Evolutionary conservation across 768 basidiomycete species (phyloP).

Genomic region (Mycena olivaceomarginata): DNA sequence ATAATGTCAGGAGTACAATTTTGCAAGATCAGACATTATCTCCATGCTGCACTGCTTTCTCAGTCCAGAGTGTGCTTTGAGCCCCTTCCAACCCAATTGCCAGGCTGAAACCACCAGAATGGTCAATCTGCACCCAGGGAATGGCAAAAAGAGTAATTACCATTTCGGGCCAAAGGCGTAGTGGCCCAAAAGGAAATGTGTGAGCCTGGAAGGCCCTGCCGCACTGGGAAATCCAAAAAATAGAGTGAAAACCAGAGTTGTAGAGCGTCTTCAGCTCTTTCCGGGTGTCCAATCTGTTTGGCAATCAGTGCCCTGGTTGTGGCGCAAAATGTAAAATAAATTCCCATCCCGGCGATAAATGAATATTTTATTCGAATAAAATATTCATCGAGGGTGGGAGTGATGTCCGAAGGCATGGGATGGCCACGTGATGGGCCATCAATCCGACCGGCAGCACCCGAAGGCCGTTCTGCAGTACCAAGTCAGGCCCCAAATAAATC

Average conservation of each 20-base stretch:
- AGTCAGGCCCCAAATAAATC: too few species aligned
- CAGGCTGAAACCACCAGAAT: not conserved
- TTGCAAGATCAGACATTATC: not conserved
- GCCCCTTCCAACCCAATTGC: not conserved
- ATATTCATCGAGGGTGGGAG: too few species aligned
- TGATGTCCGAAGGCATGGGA: too few species aligned
- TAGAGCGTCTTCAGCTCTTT: not conserved
- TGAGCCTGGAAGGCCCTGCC: too few species aligned
- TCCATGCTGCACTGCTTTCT: not conserved
- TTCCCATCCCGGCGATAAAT: too few species aligned
- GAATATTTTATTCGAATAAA: too few species aligned
- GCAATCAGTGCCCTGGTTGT: not conserved
- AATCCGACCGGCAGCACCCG: too few species aligned
- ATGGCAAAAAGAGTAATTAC: not conserved
- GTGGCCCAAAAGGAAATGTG: too few species aligned
- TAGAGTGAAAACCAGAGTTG: not conserved
- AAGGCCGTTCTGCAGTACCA: too few species aligned
- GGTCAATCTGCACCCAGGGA: not conserved
- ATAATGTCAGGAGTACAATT: not conserved
- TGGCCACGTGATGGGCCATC: too few species aligned
- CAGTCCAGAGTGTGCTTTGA: not conserved
- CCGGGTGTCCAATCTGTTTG: not conserved
- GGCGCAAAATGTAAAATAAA: too few species aligned
- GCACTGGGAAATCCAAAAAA: too few species aligned
- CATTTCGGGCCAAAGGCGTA: not conserved